Conservation (phyloP, 2,329 filamentous ascomycete species). For the Gnomoniopsis sp. region DNA sequence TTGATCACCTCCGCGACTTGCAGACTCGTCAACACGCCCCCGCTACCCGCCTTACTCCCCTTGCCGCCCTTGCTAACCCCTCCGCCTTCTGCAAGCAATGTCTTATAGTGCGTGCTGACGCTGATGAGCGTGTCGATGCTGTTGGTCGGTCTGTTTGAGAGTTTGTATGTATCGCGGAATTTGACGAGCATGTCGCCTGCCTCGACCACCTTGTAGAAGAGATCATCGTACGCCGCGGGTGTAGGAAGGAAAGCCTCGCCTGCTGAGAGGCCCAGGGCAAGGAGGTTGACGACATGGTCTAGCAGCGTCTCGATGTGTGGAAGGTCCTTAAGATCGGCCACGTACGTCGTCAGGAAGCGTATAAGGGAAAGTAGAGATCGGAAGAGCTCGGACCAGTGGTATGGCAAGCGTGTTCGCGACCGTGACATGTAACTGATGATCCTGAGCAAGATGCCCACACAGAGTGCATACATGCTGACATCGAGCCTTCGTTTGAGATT, state of each 20-base stretch:
- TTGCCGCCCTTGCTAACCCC: constrained; percentile 36
- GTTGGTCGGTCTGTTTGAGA: constrained; percentile 56
- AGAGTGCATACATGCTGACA: constrained; percentile 77
- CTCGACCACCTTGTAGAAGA: constrained; percentile 98
- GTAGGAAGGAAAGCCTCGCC: constrained; percentile 91
- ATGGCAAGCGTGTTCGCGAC: constrained; percentile 74
- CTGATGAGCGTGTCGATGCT: constrained; percentile 82
- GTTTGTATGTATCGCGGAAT: constrained; percentile 74
- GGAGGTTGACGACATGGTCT: constrained; percentile 73
- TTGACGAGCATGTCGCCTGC: constrained; percentile 77
- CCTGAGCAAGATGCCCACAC: constrained; percentile 76
- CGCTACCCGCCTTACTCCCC: constrained; percentile 40
- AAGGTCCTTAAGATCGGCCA: constrained; percentile 68
- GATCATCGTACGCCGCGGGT: constrained; percentile 84
- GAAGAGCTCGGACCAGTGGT: constrained; percentile 97
- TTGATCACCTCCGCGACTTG: constrained; percentile 92
- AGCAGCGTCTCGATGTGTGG: constrained; percentile 71
- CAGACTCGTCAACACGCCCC: constrained; percentile 71
- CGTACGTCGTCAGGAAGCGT: constrained; percentile 86
- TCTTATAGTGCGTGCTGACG: constrained; percentile 82
- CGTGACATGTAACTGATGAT: constrained; percentile 81
- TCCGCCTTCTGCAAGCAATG: constrained; percentile 64
- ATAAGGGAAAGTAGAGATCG: constrained; percentile 82
- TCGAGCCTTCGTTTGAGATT: constrained; percentile 86
- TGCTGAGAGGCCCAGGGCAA: constrained; percentile 78